These are phyloP conservation scores for Pythium diclinum DNA, from an alignment of 352 stramenopile genomes.

Conservation along the genomic window DNA sequence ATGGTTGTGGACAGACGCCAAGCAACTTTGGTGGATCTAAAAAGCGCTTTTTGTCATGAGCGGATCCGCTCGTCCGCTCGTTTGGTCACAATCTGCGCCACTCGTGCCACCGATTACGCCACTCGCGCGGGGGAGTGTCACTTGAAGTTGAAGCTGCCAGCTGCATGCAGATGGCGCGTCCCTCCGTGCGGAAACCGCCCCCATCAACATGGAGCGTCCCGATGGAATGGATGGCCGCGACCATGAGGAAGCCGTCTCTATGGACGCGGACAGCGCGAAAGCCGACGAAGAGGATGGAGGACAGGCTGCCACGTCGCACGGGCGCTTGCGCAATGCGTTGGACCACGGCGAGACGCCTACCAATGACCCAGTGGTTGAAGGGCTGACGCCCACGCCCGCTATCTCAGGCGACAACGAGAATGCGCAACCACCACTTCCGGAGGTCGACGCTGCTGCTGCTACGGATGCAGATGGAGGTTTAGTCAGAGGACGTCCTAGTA, in stretches of 20 bases:
- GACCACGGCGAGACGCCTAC: neutral
- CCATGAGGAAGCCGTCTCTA: neutral
- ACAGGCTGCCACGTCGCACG: neutral
- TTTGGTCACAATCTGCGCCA: slow-evolving; percentile 14
- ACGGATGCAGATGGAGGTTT: neutral
- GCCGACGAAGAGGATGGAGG: no score
- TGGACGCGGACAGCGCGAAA: neutral
- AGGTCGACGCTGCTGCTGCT: neutral
- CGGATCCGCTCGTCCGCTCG: slow-evolving; percentile 18
- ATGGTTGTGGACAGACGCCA: neutral
- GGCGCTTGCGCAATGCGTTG: neutral
- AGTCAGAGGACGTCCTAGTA: neutral
- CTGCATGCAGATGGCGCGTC: slow-evolving; percentile 5
- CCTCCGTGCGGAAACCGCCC: neutral
- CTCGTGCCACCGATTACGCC: slow-evolving; percentile 17
- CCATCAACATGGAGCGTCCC: slow-evolving; percentile 3
- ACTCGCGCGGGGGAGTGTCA: neutral
- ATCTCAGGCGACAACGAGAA: neutral
- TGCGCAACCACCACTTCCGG: slow-evolving; percentile 12
- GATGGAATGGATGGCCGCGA: neutral
- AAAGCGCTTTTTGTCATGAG: slow-evolving; percentile 18
- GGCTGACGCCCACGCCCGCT: neutral
- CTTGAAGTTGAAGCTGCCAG: slow-evolving; percentile 32
- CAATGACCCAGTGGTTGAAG: neutral
- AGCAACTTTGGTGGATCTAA: neutral